Conservation (phyloP, 768 basidiomycete species). For the Brasilioporus rufonigricans region DNA sequence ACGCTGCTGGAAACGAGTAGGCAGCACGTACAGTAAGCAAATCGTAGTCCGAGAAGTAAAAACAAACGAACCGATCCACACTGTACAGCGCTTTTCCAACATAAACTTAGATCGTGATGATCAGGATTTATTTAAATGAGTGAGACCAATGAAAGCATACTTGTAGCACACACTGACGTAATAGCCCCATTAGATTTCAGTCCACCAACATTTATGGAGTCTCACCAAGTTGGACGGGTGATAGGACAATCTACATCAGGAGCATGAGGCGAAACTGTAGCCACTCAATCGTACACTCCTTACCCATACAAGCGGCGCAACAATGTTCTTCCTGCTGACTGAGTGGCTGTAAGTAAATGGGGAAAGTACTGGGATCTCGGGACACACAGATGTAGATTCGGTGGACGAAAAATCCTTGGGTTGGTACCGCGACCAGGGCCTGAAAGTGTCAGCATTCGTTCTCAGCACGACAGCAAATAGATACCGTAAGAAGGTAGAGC, state of each 20-base stretch:
- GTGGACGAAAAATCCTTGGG: slow-evolving; percentile 11
- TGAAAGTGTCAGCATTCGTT: background rate
- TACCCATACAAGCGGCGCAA: slow-evolving; percentile 3
- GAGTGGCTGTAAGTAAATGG: background rate
- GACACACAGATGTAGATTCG: slow-evolving; percentile 8
- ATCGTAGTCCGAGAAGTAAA: background rate
- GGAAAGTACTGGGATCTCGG: background rate
- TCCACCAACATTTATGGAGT: too few species aligned
- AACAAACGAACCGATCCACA: slow-evolving; percentile 2
- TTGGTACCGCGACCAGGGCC: background rate
- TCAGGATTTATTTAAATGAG: background rate
- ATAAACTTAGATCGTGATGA: background rate
- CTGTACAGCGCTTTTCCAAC: background rate
- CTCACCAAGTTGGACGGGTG: slow-evolving; percentile 6
- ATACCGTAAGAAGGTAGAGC: background rate
- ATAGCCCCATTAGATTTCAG: background rate
- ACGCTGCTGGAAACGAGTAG: slow-evolving; percentile 1
- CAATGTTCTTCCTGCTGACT: slow-evolving; percentile 7
- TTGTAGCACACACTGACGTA: background rate
- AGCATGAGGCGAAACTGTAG: background rate
- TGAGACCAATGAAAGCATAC: background rate
- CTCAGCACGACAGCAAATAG: background rate
- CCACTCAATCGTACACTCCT: background rate
- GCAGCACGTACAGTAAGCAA: background rate
- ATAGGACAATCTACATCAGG: background rate